These are phyloP conservation scores for Brasilioporus rufonigricans DNA, from an alignment of 768 basidiomycete genomes.

Conservation along the genomic window DNA sequence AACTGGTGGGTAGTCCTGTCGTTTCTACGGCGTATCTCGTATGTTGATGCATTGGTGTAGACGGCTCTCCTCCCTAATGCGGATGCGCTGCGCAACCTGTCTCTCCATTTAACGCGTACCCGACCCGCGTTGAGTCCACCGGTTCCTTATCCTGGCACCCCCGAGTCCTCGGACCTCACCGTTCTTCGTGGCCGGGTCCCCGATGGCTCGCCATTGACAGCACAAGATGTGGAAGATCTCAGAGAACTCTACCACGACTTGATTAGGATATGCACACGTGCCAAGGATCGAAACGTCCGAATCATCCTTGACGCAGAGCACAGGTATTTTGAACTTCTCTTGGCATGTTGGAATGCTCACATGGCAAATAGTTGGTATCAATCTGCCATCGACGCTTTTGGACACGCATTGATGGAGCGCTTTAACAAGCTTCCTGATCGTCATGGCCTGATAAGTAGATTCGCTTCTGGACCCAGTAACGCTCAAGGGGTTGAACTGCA, in stretches of 20 bases:
- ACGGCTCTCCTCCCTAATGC: slow-evolving; percentile 69
- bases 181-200: slow-evolving; percentile 36
- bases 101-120: slow-evolving; percentile 50
- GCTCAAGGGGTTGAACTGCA: slow-evolving; percentile 36
- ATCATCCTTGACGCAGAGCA: slow-evolving; percentile 87
- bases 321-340: slow-evolving; percentile 37
- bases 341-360: slow-evolving; percentile 4
- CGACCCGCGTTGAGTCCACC: slow-evolving; percentile 32
- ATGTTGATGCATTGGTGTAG: slow-evolving; percentile 32
- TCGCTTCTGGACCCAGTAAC: neutral
- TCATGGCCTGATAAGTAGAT: slow-evolving; percentile 1
- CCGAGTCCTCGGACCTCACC: slow-evolving; percentile 56
- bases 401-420: slow-evolving; percentile 67
- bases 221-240: slow-evolving; percentile 59
- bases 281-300: slow-evolving; percentile 58
- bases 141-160: slow-evolving; percentile 69
- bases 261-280: slow-evolving; percentile 59
- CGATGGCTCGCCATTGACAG: slow-evolving; percentile 36
- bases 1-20: slow-evolving; percentile 52
- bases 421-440: slow-evolving; percentile 56
- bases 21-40: neutral
- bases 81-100: slow-evolving; percentile 58
- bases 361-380: slow-evolving; percentile 49
- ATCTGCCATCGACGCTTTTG: slow-evolving; percentile 82
- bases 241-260: slow-evolving; percentile 62